Percentiles rank a stretch among this genome's conserved stretches.
phyloP scores from a whole-genome alignment of 1,284 basidiomycete genomes.

The Irpex sp. region DNA sequence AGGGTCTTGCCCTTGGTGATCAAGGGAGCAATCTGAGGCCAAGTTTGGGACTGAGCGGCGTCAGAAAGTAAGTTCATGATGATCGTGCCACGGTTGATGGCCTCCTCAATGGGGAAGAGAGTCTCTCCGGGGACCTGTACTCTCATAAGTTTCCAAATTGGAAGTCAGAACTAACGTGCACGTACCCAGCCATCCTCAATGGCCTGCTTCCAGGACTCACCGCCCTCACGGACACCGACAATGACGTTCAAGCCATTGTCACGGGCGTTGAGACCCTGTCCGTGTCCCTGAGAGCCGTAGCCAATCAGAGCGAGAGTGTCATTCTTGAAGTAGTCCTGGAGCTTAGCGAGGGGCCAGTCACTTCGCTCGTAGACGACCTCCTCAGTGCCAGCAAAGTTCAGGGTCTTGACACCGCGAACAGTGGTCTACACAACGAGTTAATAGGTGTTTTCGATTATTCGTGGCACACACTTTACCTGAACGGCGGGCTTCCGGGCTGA shows the following conservation, averaged over 20 bases:
- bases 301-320: slow-evolving; percentile 99
- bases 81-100: slow-evolving; percentile 93
- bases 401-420: slow-evolving; percentile 87
- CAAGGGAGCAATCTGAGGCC: slow-evolving; percentile 83
- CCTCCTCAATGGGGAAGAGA: slow-evolving; percentile 98
- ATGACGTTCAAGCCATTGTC: slow-evolving; percentile 99
- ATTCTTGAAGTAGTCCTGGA: slow-evolving; percentile 99
- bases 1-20: slow-evolving; percentile 99
- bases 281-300: slow-evolving; percentile 99
- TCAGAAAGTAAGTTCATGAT: slow-evolving; percentile 99
- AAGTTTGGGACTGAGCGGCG: slow-evolving; percentile 95
- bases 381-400: slow-evolving; percentile 95
- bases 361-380: slow-evolving; percentile 96
- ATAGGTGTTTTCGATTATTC: background rate
- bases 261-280: slow-evolving; percentile 97
- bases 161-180: slow-evolving; percentile 1
- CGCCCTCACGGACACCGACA: slow-evolving; percentile 96
- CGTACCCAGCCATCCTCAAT: slow-evolving; percentile 94
- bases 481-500: slow-evolving; percentile 30
- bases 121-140: slow-evolving; percentile 89
- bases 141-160: background rate
- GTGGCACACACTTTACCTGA: slow-evolving; percentile 4
- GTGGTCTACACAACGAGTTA: slow-evolving; percentile 4
- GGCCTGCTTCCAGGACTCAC: slow-evolving; percentile 96
- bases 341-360: slow-evolving; percentile 97